phyloP scores from a whole-genome alignment of 2,329 filamentous ascomycete genomes.

The Alternaria rosae region DNA sequence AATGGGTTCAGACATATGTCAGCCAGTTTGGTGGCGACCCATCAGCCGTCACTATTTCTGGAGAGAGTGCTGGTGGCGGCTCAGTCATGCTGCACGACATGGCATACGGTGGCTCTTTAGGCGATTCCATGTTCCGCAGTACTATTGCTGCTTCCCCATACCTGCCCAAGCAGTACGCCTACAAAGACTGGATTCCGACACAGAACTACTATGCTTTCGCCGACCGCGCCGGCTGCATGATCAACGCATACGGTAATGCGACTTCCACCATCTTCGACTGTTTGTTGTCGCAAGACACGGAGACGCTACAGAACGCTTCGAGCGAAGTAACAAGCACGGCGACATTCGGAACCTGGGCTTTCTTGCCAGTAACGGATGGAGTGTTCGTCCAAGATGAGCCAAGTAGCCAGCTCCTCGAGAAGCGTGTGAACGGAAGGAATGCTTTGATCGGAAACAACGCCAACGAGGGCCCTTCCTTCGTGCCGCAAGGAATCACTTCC shows the following conservation, averaged over 20 bases:
- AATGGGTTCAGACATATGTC: slow-evolving; percentile 62
- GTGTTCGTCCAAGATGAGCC: slow-evolving; percentile 49
- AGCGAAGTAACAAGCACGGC: slow-evolving; percentile 41
- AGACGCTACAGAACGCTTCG: slow-evolving; percentile 50
- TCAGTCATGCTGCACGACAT: slow-evolving; percentile 39
- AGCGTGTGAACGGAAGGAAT: slow-evolving; percentile 50
- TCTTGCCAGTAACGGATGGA: slow-evolving; percentile 56
- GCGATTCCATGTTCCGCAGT: slow-evolving; percentile 47
- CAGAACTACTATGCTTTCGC: slow-evolving; percentile 58
- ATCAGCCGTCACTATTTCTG: slow-evolving; percentile 43
- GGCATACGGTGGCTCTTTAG: slow-evolving; percentile 42
- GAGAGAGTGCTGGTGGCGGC: slow-evolving; percentile 47
- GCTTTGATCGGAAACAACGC: slow-evolving; percentile 56
- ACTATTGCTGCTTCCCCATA: slow-evolving; percentile 58
- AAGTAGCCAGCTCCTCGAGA: slow-evolving; percentile 47
- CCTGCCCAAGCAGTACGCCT: slow-evolving; percentile 62
- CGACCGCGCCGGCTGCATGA: slow-evolving; percentile 36
- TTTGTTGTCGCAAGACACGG: slow-evolving; percentile 47
- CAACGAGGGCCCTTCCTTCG: slow-evolving; percentile 59
- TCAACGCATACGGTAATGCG: slow-evolving; percentile 21
- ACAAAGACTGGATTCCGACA: slow-evolving; percentile 56
- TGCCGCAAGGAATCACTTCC: slow-evolving; percentile 53
- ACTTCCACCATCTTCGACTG: slow-evolving; percentile 53
- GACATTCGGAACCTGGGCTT: slow-evolving; percentile 53
- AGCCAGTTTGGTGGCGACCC: slow-evolving; percentile 36